A percentile compares a stretch with the other conserved stretches of the same genome.
These are phyloP conservation scores for Pseudevernia furfuracea DNA, from an alignment of 495 filamentous ascomycete genomes.

Conservation along the genomic window DNA sequence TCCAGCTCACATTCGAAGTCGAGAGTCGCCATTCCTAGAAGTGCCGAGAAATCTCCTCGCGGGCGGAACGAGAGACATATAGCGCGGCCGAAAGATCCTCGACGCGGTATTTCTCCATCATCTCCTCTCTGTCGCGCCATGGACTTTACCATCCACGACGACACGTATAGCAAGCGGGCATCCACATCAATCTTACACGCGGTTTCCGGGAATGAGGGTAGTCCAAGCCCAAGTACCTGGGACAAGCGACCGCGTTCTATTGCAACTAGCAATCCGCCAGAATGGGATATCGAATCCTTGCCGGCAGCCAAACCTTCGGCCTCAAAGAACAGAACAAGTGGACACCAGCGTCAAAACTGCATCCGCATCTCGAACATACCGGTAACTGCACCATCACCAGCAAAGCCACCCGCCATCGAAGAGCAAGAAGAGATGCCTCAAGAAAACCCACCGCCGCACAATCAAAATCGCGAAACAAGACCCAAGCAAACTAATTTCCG, in stretches of 20 bases:
- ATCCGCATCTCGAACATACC: slow-evolving; percentile 45
- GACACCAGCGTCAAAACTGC: slow-evolving; percentile 42
- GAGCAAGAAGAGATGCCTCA: slow-evolving; percentile 31
- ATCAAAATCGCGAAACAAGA: not conserved
- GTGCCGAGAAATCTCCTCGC: not conserved
- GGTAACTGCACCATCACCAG: slow-evolving; percentile 34
- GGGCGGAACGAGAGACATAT: too few relatives aligned
- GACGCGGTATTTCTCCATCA: slow-evolving; percentile 9
- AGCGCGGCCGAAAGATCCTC: too few relatives aligned
- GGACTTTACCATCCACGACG: slow-evolving; percentile 17
- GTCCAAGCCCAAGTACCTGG: not conserved
- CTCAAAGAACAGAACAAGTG: slow-evolving; percentile 28
- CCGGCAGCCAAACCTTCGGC: slow-evolving; percentile 1
- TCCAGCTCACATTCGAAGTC: not conserved
- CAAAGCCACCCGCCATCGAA: slow-evolving; percentile 32
- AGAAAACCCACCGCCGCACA: not conserved
- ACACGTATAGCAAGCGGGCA: slow-evolving; percentile 13
- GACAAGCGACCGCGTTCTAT: slow-evolving; percentile 11
- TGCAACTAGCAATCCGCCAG: slow-evolving; percentile 15
- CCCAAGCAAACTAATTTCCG: not conserved
- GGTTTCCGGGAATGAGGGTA: slow-evolving; percentile 21
- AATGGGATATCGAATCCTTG: slow-evolving; percentile 15
- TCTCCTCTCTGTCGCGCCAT: slow-evolving; percentile 7
- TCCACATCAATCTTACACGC: slow-evolving; percentile 19
- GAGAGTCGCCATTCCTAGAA: not conserved